phyloP scores from a whole-genome alignment of 2,329 filamentous ascomycete genomes.

The Neopestalotiopsis sp. region DNA sequence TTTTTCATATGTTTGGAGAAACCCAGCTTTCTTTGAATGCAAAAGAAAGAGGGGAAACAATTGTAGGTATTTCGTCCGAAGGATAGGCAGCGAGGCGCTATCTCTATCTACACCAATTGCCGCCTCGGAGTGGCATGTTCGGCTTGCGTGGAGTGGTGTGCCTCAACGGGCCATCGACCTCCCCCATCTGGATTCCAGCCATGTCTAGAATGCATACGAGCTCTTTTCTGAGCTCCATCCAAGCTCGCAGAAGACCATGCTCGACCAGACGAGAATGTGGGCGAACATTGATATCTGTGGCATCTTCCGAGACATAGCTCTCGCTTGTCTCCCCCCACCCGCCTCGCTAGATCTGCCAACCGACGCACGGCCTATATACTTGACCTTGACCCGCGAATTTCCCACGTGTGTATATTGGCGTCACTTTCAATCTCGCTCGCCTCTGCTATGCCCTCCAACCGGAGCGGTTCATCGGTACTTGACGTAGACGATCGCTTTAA shows the following conservation, averaged over 20 bases:
- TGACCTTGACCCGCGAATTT: not conserved
- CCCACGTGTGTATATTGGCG: slow-evolving; percentile 6
- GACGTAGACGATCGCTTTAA: not conserved
- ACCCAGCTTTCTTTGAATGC: not conserved
- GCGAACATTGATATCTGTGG: not conserved
- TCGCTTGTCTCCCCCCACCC: slow-evolving; percentile 6
- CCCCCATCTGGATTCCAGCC: not conserved
- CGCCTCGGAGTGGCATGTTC: slow-evolving; percentile 2
- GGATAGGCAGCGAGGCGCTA: not conserved
- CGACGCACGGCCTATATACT: slow-evolving; percentile 10
- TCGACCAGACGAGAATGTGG: not conserved
- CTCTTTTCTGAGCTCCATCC: not conserved
- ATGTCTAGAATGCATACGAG: not conserved
- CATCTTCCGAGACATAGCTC: slow-evolving; percentile 2
- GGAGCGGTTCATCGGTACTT: slow-evolving; percentile 10
- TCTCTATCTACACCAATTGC: not conserved
- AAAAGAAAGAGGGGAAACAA: not conserved
- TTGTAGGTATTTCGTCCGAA: not conserved
- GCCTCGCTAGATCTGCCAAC: not conserved
- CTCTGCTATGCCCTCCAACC: slow-evolving; percentile 8
- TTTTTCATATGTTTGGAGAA: not conserved
- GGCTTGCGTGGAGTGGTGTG: slow-evolving; percentile 1
- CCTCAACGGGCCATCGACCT: not conserved
- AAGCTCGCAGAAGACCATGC: not conserved
- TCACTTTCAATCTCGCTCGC: slow-evolving; percentile 8